These are phyloP conservation scores for Cicer arietinum DNA, from an alignment of 306 rosid genomes.

Conservation along the genomic window DNA sequence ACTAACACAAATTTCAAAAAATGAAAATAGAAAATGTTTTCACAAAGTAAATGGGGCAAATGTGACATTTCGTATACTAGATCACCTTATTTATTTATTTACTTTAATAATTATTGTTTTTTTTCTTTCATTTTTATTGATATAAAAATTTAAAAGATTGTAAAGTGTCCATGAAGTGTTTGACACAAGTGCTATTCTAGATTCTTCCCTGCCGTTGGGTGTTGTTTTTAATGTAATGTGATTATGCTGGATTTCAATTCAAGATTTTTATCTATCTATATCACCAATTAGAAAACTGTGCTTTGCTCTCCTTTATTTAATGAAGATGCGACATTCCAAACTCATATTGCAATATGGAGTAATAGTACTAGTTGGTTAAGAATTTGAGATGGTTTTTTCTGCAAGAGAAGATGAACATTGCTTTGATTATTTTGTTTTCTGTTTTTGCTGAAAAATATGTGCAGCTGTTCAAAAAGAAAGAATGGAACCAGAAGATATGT, in stretches of 20 bases:
- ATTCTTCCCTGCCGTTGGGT: conserved; percentile 4
- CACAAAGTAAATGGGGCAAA: no score
- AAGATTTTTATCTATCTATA: neutral
- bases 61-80: no score
- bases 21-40: no score
- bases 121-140: neutral
- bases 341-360: neutral
- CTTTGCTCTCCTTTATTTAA: neutral
- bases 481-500: conserved; percentile 95
- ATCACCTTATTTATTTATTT: neutral
- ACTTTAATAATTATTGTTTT: neutral
- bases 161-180: conserved; percentile 11
- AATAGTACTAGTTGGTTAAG: conserved; percentile 17
- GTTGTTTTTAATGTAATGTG: neutral
- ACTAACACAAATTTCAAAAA: no score
- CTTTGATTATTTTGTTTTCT: conserved; percentile 4
- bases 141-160: neutral
- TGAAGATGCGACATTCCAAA: neutral
- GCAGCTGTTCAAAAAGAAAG: conserved; percentile 97
- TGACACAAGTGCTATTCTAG: conserved; percentile 9
- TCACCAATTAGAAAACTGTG: neutral
- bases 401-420: conserved; percentile 22
- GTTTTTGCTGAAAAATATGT: conserved; percentile 40
- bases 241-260: conserved; percentile 33
- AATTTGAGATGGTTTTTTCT: conserved; percentile 21